These are phyloP conservation scores for Trametes cubensis DNA, from an alignment of 768 basidiomycete species.

Conservation along the genomic window DNA sequence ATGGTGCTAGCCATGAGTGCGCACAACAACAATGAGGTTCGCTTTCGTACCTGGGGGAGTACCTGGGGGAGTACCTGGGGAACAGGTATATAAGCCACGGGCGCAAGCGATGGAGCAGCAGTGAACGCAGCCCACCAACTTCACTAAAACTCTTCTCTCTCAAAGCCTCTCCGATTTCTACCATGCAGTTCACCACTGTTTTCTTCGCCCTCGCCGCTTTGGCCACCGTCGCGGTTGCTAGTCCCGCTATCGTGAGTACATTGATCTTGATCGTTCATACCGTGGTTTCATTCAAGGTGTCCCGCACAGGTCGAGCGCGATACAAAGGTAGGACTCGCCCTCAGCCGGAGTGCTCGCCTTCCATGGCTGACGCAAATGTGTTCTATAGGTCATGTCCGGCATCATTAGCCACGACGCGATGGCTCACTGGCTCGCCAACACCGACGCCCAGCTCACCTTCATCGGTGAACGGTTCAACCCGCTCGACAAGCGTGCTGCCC, in stretches of 20 bases:
- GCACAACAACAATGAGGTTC: neutral
- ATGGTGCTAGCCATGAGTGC: neutral
- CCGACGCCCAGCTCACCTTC: constrained; percentile 29
- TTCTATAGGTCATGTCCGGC: too few relatives aligned
- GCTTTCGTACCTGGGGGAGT: neutral
- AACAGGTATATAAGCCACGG: neutral
- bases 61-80: too few relatives aligned
- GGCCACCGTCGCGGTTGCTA: constrained; percentile 2
- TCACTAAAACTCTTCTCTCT: neutral
- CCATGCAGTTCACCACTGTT: constrained; percentile 6
- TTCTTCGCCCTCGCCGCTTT: constrained; percentile 3
- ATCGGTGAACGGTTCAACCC: constrained; percentile 28
- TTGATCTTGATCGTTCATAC: too few relatives aligned
- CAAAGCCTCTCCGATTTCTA: too few relatives aligned
- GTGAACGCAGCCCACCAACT: constrained; percentile 2
- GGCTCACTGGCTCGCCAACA: constrained; percentile 22
- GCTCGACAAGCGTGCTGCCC: constrained; percentile 19
- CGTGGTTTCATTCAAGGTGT: too few relatives aligned
- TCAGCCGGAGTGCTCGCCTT: too few relatives aligned
- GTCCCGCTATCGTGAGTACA: neutral
- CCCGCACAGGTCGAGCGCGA: too few relatives aligned
- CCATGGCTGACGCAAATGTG: too few relatives aligned
- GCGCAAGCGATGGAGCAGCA: neutral
- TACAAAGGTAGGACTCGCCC: neutral
- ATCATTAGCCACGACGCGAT: constrained; percentile 17